Evolutionary conservation across 805 yeast species (phyloP).

Genomic region (Wickerhamomyces hampshirensis): DNA sequence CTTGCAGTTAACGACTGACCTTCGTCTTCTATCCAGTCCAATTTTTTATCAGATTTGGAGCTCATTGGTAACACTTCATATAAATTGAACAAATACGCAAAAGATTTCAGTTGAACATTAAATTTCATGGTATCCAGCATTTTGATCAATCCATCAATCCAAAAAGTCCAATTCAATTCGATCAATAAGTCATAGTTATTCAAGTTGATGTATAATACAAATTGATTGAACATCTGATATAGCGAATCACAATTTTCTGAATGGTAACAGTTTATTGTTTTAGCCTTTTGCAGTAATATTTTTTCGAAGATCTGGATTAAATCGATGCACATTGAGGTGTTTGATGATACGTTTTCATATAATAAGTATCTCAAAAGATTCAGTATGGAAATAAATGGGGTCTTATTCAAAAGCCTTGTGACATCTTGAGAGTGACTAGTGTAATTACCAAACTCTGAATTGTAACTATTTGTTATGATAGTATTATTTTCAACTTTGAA

Average conservation of each 20-base stretch:
- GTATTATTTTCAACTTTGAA: too few relatives aligned
- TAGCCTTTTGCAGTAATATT: slow-evolving; percentile 6
- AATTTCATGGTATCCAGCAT: slow-evolving; percentile 62
- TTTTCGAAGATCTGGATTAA: slow-evolving; percentile 2
- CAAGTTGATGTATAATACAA: slow-evolving; percentile 11
- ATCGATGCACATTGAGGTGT: too few relatives aligned
- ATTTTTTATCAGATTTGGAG: slow-evolving; percentile 1
- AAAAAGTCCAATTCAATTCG: slow-evolving; percentile 65
- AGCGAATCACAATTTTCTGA: slow-evolving; percentile 36
- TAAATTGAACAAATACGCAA: slow-evolving; percentile 63
- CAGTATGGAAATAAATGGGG: slow-evolving; percentile 10
- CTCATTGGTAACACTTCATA: slow-evolving; percentile 64
- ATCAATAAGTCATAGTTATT: slow-evolving; percentile 6
- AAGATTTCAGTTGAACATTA: slow-evolving; percentile 55
- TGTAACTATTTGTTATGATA: too few relatives aligned
- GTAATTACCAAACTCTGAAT: too few relatives aligned
- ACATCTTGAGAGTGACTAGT: too few relatives aligned
- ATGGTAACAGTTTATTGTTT: slow-evolving; percentile 28
- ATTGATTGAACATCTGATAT: slow-evolving; percentile 32
- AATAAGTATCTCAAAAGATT: not conserved
- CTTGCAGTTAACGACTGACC: slow-evolving; percentile 42
- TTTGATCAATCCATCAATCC: slow-evolving; percentile 56
- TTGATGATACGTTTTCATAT: not conserved
- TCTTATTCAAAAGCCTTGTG: slow-evolving; percentile 4
- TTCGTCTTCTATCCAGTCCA: slow-evolving; percentile 36